Conservation (phyloP, 2,329 filamentous ascomycete genomes). For the Cordyceps fumosorosea region DNA sequence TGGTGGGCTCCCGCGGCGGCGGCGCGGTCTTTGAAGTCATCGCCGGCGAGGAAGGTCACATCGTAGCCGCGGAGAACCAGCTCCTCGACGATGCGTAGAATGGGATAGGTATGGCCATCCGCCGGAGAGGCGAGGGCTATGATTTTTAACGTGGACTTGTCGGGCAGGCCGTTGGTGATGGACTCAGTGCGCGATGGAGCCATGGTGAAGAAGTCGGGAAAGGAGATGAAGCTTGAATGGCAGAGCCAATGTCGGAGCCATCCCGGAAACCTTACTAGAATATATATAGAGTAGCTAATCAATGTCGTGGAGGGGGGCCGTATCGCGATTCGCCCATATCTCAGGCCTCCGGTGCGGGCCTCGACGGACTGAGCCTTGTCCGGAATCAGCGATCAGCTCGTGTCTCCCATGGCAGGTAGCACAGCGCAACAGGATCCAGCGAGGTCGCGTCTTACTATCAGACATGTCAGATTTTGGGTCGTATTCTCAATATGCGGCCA, state of each 20-base stretch:
- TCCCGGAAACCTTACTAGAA: not conserved
- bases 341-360: not conserved
- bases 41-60: slow-evolving; percentile 34
- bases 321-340: too few relatives aligned
- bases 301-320: too few relatives aligned
- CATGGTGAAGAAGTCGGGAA: not conserved
- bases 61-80: slow-evolving; percentile 34
- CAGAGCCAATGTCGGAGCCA: not conserved
- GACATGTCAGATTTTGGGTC: not conserved
- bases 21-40: slow-evolving; percentile 28
- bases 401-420: not conserved
- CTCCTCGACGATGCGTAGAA: slow-evolving; percentile 28
- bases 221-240: not conserved
- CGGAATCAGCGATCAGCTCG: not conserved
- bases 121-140: slow-evolving; percentile 18
- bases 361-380: not conserved
- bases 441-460: not conserved
- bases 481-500: too few relatives aligned
- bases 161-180: not conserved
- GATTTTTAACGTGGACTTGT: not conserved
- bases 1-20: slow-evolving; percentile 32
- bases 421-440: not conserved
- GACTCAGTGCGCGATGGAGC: not conserved
- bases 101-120: slow-evolving; percentile 26
- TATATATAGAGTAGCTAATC: not conserved